Conservation (phyloP, 768 basidiomycete species). For the Antrodiella citrinella region DNA sequence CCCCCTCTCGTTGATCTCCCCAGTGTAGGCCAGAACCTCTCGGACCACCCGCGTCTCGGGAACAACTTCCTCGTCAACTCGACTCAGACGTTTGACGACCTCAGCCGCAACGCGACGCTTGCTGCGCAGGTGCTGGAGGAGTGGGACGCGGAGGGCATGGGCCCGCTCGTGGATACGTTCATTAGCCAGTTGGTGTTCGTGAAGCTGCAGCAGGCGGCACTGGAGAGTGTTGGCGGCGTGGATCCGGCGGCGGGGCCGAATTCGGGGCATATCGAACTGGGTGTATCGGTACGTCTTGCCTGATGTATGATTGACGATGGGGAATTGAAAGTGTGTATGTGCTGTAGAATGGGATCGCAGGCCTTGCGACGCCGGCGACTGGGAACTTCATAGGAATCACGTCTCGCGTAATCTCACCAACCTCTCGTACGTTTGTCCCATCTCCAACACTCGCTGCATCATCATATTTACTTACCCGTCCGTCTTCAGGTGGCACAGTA, state of each 20-base stretch:
- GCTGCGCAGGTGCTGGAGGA: not conserved
- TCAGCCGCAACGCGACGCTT: constrained; percentile 3
- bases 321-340: not conserved
- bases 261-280: constrained; percentile 13
- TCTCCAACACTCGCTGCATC: not conserved
- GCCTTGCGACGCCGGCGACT: constrained; percentile 2
- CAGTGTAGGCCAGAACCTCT: constrained; percentile 27
- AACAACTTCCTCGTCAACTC: constrained; percentile 10
- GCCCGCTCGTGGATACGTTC: constrained; percentile 8
- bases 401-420: constrained; percentile 7
- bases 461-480: too few relatives aligned
- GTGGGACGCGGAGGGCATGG: constrained; percentile 8
- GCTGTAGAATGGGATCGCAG: constrained; percentile 7
- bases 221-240: not conserved
- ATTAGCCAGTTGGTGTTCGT: constrained; percentile 6
- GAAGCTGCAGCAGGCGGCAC: constrained; percentile 5
- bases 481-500: constrained; percentile 11
- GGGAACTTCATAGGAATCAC: constrained; percentile 10
- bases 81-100: constrained; percentile 8
- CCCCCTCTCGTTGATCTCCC: constrained; percentile 15
- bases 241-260: constrained; percentile 14
- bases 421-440: constrained; percentile 7
- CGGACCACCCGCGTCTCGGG: constrained; percentile 19
- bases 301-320: not conserved
- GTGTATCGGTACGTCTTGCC: constrained; percentile 7